Conservation (phyloP, 1,284 basidiomycete genomes). For the Apiotrichum porosum region DNA sequence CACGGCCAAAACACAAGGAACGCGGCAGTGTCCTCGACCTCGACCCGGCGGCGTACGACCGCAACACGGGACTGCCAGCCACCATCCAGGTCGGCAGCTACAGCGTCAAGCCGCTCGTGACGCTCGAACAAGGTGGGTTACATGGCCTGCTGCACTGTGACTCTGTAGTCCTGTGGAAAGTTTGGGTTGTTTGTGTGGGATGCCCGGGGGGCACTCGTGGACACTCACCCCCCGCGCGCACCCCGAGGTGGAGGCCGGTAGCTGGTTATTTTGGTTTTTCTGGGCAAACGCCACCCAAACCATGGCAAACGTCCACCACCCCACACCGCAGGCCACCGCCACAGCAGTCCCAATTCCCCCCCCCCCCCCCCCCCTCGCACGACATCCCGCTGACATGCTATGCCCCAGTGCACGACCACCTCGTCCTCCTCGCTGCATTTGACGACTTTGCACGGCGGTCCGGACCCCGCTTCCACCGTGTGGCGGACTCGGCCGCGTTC, state of each 20-base stretch:
- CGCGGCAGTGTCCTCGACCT: constrained; percentile 23
- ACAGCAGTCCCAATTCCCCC: too few relatives aligned
- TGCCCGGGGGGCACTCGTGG: too few relatives aligned
- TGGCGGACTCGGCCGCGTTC: constrained; percentile 13
- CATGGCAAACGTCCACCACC: too few relatives aligned
- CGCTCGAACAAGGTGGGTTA: constrained; percentile 11
- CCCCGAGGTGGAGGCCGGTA: too few relatives aligned
- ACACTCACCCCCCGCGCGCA: background rate
- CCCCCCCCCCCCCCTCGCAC: too few relatives aligned
- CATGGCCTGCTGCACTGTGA: too few relatives aligned
- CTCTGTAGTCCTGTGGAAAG: too few relatives aligned
- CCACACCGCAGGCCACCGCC: too few relatives aligned
- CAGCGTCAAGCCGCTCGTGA: constrained; percentile 8
- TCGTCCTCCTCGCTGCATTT: constrained; percentile 21
- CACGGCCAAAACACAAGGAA: background rate
- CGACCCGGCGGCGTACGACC: constrained; percentile 18
- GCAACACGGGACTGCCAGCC: constrained; percentile 15
- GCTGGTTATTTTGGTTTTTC: too few relatives aligned
- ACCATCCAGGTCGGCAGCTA: constrained; percentile 17
- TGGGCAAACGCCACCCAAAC: too few relatives aligned
- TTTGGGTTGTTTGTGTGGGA: too few relatives aligned
- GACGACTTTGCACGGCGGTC: constrained; percentile 1
- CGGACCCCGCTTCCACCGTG: constrained; percentile 7
- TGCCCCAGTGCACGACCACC: constrained; percentile 25
- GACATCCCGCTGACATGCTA: too few relatives aligned